A percentile compares a stretch with the other conserved stretches of the same genome.
phyloP scores from a whole-genome alignment of 495 filamentous ascomycete species.

The Aspergillus asperescens region DNA sequence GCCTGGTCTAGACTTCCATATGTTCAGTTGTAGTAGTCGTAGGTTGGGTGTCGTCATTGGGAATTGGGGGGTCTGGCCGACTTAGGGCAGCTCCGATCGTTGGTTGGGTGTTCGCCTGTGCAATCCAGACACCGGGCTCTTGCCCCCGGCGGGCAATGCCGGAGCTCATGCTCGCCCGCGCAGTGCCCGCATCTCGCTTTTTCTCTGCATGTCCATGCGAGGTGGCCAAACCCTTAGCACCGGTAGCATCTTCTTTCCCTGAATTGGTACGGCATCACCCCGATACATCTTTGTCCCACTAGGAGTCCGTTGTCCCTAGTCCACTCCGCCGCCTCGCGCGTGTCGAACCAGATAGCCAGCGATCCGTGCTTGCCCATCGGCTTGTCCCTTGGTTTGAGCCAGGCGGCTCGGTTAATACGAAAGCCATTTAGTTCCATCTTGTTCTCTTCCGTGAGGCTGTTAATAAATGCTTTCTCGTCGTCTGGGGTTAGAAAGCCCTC shows the following conservation, averaged over 20 bases:
- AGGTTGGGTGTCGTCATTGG: slow-evolving; percentile 24
- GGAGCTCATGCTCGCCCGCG: slow-evolving; percentile 17
- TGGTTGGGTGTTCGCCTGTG: slow-evolving; percentile 18
- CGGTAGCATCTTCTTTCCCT: slow-evolving; percentile 24
- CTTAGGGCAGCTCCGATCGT: slow-evolving; percentile 13
- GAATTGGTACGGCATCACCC: slow-evolving; percentile 17
- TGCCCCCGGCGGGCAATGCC: slow-evolving; percentile 19
- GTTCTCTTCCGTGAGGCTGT: slow-evolving; percentile 26
- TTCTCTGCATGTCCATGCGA: slow-evolving; percentile 31
- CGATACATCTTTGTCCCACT: slow-evolving; percentile 19
- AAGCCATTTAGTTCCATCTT: slow-evolving; percentile 15
- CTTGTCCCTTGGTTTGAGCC: slow-evolving; percentile 22
- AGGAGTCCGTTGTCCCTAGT: slow-evolving; percentile 22
- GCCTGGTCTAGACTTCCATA: slow-evolving; percentile 21
- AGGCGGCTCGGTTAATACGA: slow-evolving; percentile 22
- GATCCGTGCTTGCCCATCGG: slow-evolving; percentile 14
- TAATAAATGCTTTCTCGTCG: background rate
- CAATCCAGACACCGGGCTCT: slow-evolving; percentile 21
- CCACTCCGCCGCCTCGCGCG: slow-evolving; percentile 19
- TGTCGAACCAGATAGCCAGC: slow-evolving; percentile 18
- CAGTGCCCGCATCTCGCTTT: slow-evolving; percentile 24
- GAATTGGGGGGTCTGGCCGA: slow-evolving; percentile 6
- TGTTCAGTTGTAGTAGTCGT: slow-evolving; percentile 26
- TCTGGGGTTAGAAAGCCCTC: slow-evolving; percentile 22
- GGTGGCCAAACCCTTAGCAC: slow-evolving; percentile 26